Percentiles rank a stretch among this genome's conserved stretches.
Evolutionary conservation across 305 asterid species (phyloP).

Genomic region (Fraxinus paxiana): DNA sequence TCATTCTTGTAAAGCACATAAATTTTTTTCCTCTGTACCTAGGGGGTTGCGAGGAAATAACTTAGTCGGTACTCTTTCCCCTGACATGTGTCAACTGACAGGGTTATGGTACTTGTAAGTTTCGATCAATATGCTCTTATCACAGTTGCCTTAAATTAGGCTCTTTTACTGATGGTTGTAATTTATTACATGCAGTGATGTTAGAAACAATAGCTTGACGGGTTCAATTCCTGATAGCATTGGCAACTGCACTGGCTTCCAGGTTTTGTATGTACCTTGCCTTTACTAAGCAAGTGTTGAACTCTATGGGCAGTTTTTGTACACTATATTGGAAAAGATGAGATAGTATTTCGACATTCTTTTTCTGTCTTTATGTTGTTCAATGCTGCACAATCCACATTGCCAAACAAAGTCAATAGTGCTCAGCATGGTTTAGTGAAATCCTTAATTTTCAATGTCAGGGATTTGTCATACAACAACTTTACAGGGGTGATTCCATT

Average conservation of each 20-base stretch:
- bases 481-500: conserved; percentile 81
- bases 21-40: background rate
- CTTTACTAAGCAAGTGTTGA: background rate
- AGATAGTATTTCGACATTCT: background rate
- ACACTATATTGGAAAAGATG: background rate
- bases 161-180: background rate
- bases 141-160: background rate
- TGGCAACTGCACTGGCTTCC: conserved; percentile 95
- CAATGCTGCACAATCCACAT: background rate
- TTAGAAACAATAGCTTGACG: conserved; percentile 82
- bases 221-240: conserved; percentile 77
- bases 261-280: conserved; percentile 84
- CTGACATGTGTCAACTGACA: conserved; percentile 92
- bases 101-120: conserved; percentile 98
- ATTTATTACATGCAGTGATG: conserved; percentile 56
- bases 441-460: conserved; percentile 17
- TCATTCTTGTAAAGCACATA: background rate
- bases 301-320: background rate
- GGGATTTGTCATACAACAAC: conserved; percentile 86
- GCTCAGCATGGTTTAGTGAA: background rate
- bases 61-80: conserved; percentile 77
- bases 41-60: conserved; percentile 92
- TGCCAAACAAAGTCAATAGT: background rate
- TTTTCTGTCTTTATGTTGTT: conserved; percentile 11
- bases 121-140: background rate